Conservation (phyloP, 345 rosid genomes). For the Salix exigua region DNA sequence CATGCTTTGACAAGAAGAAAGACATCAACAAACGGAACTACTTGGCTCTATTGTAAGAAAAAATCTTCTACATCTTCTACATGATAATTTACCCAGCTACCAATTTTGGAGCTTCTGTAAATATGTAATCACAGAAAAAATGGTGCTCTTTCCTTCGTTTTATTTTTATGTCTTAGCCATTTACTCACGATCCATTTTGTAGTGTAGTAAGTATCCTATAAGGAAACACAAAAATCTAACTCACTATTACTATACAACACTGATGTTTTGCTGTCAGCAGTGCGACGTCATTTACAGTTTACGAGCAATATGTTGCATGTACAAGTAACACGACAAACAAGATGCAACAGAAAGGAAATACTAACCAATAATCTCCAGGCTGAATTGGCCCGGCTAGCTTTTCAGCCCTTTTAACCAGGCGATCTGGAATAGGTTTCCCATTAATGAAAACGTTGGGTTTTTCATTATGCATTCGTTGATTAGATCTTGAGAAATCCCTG, state of each 20-base stretch:
- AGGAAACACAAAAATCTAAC: background rate
- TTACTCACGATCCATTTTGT: background rate
- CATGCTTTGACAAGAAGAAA: background rate
- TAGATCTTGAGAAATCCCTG: slow-evolving; percentile 10
- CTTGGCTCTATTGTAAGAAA: background rate
- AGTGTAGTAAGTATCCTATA: no score
- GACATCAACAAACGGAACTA: background rate
- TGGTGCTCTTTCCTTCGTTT: background rate
- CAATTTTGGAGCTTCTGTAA: background rate
- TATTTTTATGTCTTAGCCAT: background rate
- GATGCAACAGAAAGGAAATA: background rate
- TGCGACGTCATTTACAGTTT: background rate
- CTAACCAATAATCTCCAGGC: slow-evolving; percentile 35
- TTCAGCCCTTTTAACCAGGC: slow-evolving; percentile 19
- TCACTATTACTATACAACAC: background rate
- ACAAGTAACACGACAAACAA: background rate
- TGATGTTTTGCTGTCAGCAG: background rate
- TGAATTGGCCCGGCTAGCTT: slow-evolving; percentile 26
- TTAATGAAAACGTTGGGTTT: slow-evolving; percentile 16
- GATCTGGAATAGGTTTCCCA: slow-evolving; percentile 21
- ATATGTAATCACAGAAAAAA: background rate
- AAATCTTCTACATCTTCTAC: background rate
- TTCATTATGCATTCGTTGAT: slow-evolving; percentile 1
- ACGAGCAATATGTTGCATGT: background rate
- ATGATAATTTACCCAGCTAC: background rate